Base-by-base conservation (phyloP, 768 basidiomycete genomes). In the Boletus barrowsii region DNA sequence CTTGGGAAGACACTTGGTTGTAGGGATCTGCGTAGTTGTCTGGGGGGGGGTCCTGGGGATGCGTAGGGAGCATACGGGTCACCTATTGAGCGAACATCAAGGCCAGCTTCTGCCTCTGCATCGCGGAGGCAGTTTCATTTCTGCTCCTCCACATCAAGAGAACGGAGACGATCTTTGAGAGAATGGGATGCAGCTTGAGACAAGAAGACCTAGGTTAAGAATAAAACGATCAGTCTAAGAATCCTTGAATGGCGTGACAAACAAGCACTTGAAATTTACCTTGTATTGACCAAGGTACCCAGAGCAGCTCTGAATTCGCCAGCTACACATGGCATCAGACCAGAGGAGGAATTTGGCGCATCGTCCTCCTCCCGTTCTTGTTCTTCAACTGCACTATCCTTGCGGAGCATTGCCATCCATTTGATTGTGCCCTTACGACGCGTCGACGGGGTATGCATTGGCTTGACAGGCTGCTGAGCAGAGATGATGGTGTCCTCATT, bases 401-500 rank as follows among this genome's bases (percentile, higher is more conserved):
- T 64, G 4, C 66, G 77, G 66, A 83, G 75, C 0, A 56, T 53
- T 3, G 65, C 57, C 62, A 72, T 66, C 20, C 87, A 81, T 62
- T 83, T 84, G 55, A 90, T 70, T 0, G 87, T 84, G 20, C 79
- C 80, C 71, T 93, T 93, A 53, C 93, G 80, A 44, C 92, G 79
- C 0, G 88, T 96, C 0, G 93, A 96, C 0, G 94, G 95, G 0
- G 90, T 84, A 10, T 95, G 84, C 86, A 97, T 92, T 0, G 96
- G 96, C 71, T 95, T 93, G 58, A 93, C 86, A 33, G 86, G 85
- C 68, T 97, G 94, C 66, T 94, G 93, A 0, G 93, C 94, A 6
- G 93, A 83, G 15, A 98, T 94, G 56, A 98, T 95, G 0, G 94
- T 97, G 47, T 96, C 93, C 63, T 98, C 93, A 62, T 95, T 88